A percentile compares a stretch with the other conserved stretches of the same genome.
Conservation (phyloP, 2,329 filamentous ascomycete species). For the Cryphonectria radicalis region DNA sequence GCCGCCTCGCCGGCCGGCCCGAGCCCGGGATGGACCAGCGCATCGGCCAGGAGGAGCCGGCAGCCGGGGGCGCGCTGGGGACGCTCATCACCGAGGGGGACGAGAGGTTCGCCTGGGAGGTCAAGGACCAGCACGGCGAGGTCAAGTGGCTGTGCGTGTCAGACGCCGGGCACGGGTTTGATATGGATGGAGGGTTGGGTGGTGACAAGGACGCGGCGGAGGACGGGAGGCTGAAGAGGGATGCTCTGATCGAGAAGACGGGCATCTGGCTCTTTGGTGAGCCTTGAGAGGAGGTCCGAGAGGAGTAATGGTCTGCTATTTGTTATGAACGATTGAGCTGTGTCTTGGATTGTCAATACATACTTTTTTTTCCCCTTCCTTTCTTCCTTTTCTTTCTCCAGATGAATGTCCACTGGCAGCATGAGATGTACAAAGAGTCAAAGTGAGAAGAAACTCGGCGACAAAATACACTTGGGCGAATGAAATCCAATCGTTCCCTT, state of each 20-base stretch:
- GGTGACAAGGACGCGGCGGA: constrained; percentile 32
- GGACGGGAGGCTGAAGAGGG: constrained; percentile 34
- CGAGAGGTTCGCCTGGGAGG: constrained; percentile 38
- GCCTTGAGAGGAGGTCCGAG: neutral
- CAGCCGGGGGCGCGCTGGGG: constrained; percentile 32
- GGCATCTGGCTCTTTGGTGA: constrained; percentile 27
- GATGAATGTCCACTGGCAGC: neutral
- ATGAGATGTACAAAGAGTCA: neutral
- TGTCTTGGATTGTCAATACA: neutral
- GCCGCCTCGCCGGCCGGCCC: constrained; percentile 39
- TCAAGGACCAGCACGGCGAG: constrained; percentile 31
- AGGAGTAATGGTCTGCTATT: too few relatives aligned
- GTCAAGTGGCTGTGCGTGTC: constrained; percentile 40
- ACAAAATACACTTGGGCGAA: neutral
- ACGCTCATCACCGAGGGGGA: constrained; percentile 33
- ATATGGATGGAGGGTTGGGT: constrained; percentile 32
- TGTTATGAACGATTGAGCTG: neutral
- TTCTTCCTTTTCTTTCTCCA: too few relatives aligned
- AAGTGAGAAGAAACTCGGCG: neutral
- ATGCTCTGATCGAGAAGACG: constrained; percentile 28
- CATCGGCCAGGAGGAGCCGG: constrained; percentile 38
- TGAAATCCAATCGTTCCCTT: neutral
- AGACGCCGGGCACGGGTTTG: constrained; percentile 39
- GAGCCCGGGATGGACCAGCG: constrained; percentile 36
- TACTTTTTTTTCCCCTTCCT: neutral